Evolutionary conservation across 2,329 filamentous ascomycete genomes (phyloP).

Genomic region (Aspergillus sp.): DNA sequence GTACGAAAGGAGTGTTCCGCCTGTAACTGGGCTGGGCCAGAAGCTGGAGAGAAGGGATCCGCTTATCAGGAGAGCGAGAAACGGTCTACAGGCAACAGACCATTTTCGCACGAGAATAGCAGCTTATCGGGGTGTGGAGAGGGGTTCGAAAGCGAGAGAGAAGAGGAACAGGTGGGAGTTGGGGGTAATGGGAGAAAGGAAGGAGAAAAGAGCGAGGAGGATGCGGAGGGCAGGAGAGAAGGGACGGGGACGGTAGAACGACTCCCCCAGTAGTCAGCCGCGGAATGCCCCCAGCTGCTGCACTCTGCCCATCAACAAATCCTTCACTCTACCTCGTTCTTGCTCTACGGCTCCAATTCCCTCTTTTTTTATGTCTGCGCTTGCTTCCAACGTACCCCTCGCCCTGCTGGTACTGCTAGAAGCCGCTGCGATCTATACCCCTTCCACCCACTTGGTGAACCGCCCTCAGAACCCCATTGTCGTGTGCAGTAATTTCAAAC

Average conservation of each 20-base stretch:
- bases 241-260: not conserved
- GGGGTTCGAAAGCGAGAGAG: not conserved
- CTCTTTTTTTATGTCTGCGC: not conserved
- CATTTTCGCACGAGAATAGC: conserved; percentile 1
- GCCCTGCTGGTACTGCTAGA: not conserved
- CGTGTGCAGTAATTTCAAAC: not conserved
- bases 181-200: conserved; percentile 7
- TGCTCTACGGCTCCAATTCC: not conserved
- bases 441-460: not conserved
- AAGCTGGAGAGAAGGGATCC: conserved; percentile 1
- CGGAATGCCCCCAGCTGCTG: conserved; percentile 14
- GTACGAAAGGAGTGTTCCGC: conserved; percentile 2
- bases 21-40: conserved; percentile 1
- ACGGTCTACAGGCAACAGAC: not conserved
- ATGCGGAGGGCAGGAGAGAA: conserved; percentile 7
- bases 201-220: conserved; percentile 3
- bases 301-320: conserved; percentile 4
- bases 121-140: not conserved
- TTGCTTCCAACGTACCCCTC: not conserved
- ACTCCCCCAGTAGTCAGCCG: conserved; percentile 6
- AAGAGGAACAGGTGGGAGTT: not conserved
- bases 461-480: not conserved
- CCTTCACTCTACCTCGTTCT: not conserved
- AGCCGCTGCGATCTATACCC: not conserved
- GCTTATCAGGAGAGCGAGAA: conserved; percentile 9